Evolutionary conservation across 176 grass and related monocot species (phyloP), one percentile per base, ranked within the genome.

Genomic region (Raddia distichophylla): DNA sequence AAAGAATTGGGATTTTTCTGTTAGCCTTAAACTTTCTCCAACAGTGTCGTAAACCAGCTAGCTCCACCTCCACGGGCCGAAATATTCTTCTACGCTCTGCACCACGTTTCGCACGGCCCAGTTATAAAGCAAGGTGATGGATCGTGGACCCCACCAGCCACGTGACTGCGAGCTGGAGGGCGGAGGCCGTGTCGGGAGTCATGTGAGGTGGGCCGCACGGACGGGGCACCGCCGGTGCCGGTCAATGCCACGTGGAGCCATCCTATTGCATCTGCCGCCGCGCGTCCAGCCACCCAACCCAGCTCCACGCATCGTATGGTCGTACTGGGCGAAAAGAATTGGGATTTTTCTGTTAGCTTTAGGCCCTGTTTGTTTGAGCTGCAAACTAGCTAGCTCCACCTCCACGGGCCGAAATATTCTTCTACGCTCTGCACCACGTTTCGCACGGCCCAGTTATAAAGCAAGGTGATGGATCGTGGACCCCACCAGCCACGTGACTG

Each of bases 151-250:
- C 83, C 70, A 67, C n/a, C 44, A 43, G 49, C 6, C 75, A 80
- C 79, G 72, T 90, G 88, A 82, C 18, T 5, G 35, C 45, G 69
- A 80, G 71, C 80, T 69, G 83, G 55, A 50, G 57, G 63, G 75
- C 63, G 83, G 55, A 50, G 57, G 22, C 49, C 74, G 80, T 83
- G 79, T 82, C 80, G 71, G 86, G 48, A 50, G 66, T 88, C 86
- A 88, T 75, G 89, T 80, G 71, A 84, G 18, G 20, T 16, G 53
- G 69, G 60, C 43, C 60, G 7, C 37, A 50, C 60, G 4, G 15
- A 61, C 47, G 20, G 9, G 49, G 52, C 58, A 64, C 47, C 81
- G 52, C 34, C 18, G 34, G 40, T 35, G 77, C 62, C 43, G 69
- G 70, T 76, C 87, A 81, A 81, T 45, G 56, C 61, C 77, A 89